Base-by-base conservation (phyloP, 257 asterid species). In the Solanum etuberosum region DNA sequence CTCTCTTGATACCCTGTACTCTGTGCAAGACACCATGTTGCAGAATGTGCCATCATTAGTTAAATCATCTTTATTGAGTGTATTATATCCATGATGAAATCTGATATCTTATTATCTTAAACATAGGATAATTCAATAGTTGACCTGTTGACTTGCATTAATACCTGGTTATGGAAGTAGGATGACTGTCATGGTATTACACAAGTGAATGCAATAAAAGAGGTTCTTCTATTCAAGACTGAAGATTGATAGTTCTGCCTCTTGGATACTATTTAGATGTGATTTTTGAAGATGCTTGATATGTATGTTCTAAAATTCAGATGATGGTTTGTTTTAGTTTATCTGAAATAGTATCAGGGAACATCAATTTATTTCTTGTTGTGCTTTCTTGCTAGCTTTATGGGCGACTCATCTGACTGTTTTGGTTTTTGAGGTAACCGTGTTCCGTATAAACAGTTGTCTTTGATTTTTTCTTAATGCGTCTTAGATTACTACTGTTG, bases 1-100 rank as follows among this genome's bases (percentile, higher is more conserved):
- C 83, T 90, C 92, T 92, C 85, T 94, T 94, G 91, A 86, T 96
- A 92, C 96, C 95, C 92, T 91, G 43, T 90, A 87, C 88, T 87
- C 92, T 93, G 91, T 92, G 90, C 90, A 89, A 92, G 91, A 48
- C 92, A 94, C 93, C 88, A 34, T 77, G 87, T 63, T 90, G 91
- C 93, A 85, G 89, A 87, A 88, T 68, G 87, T 94, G 89, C 90
- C 92, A 83, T 93, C 84, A 76, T 83, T 89, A 83, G 93, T 91
- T 90, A 92, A 91, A 89, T 90, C 48, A 87, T 91, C 92, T 84
- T 61, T 57, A 86, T 27, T 92, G 90, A 88, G 88, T 63, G 88
- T 90, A 88, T 90, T 91, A 80, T 89, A 87, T 57, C 78, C 89
- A 31, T 89, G 73, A 89, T 84, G 68, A 82, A 84, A 88, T 80